Conservation (phyloP, 148 eudicot species). For the Tetragonia tetragonoides region DNA sequence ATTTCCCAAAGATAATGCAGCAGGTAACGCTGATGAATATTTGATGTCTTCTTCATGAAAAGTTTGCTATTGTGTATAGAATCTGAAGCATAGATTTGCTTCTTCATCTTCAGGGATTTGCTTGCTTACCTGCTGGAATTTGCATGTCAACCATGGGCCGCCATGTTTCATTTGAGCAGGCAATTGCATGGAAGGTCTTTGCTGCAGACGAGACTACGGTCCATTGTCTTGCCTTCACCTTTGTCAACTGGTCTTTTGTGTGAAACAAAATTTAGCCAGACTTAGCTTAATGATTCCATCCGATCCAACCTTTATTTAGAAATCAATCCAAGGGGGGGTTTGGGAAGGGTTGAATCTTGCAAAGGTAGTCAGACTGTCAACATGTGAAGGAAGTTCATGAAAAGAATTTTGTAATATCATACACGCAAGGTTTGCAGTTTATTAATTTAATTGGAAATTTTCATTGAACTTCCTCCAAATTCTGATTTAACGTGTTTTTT, state of each 20-base stretch:
- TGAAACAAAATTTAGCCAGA: slow-evolving; percentile 24
- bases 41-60: neutral
- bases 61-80: neutral
- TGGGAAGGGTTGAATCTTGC: neutral
- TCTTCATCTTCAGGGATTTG: slow-evolving; percentile 57
- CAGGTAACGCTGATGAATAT: slow-evolving; percentile 45
- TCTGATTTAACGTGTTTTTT: neutral
- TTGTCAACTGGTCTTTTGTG: slow-evolving; percentile 91
- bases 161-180: slow-evolving; percentile 72
- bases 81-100: neutral
- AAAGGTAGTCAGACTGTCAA: neutral
- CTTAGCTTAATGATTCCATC: neutral
- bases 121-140: slow-evolving; percentile 75
- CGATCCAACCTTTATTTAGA: neutral
- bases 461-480: neutral
- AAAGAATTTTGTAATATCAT: slow-evolving; percentile 14
- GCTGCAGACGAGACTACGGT: slow-evolving; percentile 65
- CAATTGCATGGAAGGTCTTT: slow-evolving; percentile 81
- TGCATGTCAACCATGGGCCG: slow-evolving; percentile 94
- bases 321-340: neutral
- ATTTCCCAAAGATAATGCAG: slow-evolving; percentile 78
- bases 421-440: slow-evolving; percentile 9
- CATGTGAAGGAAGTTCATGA: slow-evolving; percentile 6
- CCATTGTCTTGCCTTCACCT: slow-evolving; percentile 90
- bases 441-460: slow-evolving; percentile 21